A percentile compares a stretch with the other conserved stretches of the same genome.
phyloP scores from a whole-genome alignment of 73 alveolate genomes.

The Tetrahymena borealis region DNA sequence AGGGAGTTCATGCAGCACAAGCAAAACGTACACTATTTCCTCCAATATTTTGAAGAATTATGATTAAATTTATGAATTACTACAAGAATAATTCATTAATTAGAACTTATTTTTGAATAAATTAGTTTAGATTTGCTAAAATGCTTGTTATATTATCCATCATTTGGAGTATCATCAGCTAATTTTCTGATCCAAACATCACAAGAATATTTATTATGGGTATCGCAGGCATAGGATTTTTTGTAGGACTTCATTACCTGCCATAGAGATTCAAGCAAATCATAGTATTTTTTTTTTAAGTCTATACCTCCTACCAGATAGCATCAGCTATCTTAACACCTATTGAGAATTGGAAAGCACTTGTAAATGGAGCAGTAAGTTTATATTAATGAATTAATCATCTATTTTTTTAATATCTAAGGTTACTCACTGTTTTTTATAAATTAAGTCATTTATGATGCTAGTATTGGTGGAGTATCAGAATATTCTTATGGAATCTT shows the following conservation, averaged over 20 bases:
- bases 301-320: neutral
- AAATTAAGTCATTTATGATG: neutral
- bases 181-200: neutral
- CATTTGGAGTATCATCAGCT: neutral
- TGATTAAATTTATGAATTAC: too few relatives aligned
- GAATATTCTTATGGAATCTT: neutral
- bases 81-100: neutral
- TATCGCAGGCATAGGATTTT: neutral
- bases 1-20: neutral
- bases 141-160: neutral
- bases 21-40: neutral
- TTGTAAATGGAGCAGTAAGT: neutral
- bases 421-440: neutral
- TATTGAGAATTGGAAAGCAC: neutral
- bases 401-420: neutral
- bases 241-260: neutral
- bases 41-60: neutral
- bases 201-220: neutral
- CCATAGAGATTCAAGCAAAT: neutral
- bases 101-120: neutral
- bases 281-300: neutral
- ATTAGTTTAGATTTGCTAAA: neutral
- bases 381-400: too few relatives aligned
- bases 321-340: neutral
- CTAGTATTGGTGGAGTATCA: neutral